These are phyloP conservation scores for Tylopilus sp. DNA, from an alignment of 768 basidiomycete genomes.

Conservation along the genomic window DNA sequence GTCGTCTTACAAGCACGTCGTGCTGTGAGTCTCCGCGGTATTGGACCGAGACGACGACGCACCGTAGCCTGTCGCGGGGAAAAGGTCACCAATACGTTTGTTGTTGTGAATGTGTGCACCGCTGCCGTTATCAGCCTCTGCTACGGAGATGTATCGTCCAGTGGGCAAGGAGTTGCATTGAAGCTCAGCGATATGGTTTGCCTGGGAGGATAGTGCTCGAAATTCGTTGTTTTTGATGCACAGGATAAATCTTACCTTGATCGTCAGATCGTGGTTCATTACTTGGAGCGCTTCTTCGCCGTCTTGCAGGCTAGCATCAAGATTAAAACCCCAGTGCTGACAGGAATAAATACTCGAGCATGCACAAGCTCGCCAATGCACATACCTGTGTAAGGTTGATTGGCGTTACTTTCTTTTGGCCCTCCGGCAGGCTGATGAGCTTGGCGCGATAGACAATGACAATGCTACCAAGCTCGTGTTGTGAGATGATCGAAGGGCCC, in stretches of 20 bases:
- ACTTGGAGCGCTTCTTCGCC: slow-evolving; percentile 45
- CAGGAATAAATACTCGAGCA: not conserved
- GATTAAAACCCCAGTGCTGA: slow-evolving; percentile 83
- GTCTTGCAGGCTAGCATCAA: slow-evolving; percentile 59
- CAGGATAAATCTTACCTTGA: slow-evolving; percentile 30
- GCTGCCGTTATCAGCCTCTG: slow-evolving; percentile 36
- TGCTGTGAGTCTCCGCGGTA: not conserved
- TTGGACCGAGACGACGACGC: not conserved
- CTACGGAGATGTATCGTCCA: slow-evolving; percentile 46
- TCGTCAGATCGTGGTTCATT: slow-evolving; percentile 44
- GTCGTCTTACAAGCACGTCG: slow-evolving; percentile 44
- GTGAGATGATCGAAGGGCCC: slow-evolving; percentile 27
- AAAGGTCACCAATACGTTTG: slow-evolving; percentile 56
- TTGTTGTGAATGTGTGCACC: slow-evolving; percentile 43
- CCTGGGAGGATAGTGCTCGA: slow-evolving; percentile 28
- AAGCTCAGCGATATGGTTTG: slow-evolving; percentile 53
- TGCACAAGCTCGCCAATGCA: not conserved
- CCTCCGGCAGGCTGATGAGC: slow-evolving; percentile 42
- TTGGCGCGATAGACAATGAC: slow-evolving; percentile 68
- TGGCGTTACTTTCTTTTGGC: slow-evolving; percentile 53
- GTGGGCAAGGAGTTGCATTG: slow-evolving; percentile 49
- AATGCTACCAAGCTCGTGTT: slow-evolving; percentile 59
- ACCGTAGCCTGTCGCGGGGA: slow-evolving; percentile 64
- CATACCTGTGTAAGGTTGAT: slow-evolving; percentile 72
- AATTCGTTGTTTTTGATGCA: not conserved